Evolutionary conservation across 139 green algal species (phyloP).

Genomic region (Picochlorum sp.): DNA sequence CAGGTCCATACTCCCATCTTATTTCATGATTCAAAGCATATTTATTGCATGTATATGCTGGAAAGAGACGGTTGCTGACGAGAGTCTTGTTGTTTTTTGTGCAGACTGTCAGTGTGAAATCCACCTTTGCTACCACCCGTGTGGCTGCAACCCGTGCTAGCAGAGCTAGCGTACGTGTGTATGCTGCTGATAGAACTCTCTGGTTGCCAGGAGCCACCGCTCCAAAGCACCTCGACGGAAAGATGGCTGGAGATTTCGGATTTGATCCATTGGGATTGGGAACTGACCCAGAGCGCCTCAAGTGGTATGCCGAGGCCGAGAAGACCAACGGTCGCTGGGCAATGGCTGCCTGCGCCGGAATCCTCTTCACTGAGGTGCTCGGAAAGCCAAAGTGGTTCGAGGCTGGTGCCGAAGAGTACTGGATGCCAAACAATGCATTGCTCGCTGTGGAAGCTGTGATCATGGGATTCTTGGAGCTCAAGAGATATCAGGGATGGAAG

Average conservation of each 20-base stretch:
- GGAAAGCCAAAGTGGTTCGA: constrained; percentile 38
- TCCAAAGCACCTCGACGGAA: constrained; percentile 12
- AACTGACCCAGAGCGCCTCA: constrained; percentile 39
- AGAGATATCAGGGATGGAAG: constrained; percentile 80
- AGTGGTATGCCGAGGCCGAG: constrained; percentile 75
- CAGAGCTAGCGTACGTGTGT: not conserved
- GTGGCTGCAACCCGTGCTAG: not conserved
- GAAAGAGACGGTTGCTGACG: too few species aligned
- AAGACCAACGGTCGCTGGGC: constrained; percentile 84
- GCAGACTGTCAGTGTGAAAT: not conserved
- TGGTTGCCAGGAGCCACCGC: constrained; percentile 9
- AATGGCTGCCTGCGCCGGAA: constrained; percentile 71
- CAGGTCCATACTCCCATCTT: too few species aligned
- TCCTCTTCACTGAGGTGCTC: constrained; percentile 54
- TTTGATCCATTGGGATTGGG: constrained; percentile 74
- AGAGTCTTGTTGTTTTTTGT: too few species aligned
- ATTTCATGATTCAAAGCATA: too few species aligned
- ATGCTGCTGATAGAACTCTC: constrained; percentile 10
- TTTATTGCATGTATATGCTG: too few species aligned
- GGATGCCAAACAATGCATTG: constrained; percentile 39
- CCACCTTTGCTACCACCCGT: not conserved
- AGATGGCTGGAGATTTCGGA: constrained; percentile 30
- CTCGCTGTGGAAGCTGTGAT: constrained; percentile 62
- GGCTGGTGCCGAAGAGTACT: constrained; percentile 28
- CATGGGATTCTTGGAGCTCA: constrained; percentile 77